Conservation (phyloP, 2,329 filamentous ascomycete genomes). For the Fusarium bactridioides region DNA sequence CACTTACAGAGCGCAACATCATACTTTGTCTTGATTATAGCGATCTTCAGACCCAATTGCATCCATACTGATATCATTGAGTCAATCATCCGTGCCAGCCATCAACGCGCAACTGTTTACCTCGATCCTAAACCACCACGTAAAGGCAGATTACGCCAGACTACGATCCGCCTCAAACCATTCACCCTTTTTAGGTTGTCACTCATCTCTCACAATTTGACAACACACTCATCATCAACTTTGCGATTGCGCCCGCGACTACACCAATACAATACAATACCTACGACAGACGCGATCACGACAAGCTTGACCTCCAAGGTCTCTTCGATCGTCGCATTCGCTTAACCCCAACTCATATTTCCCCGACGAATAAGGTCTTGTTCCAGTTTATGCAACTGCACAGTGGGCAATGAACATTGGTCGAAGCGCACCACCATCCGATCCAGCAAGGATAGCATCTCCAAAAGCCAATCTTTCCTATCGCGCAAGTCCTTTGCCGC, state of each 20-base stretch:
- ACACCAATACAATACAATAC: slow-evolving; percentile 10
- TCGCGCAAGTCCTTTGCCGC: slow-evolving; percentile 45
- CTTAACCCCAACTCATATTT: slow-evolving; percentile 23
- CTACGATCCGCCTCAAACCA: not conserved
- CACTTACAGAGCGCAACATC: slow-evolving; percentile 3
- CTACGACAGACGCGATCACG: slow-evolving; percentile 27
- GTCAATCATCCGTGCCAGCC: not conserved
- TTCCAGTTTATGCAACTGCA: slow-evolving; percentile 41
- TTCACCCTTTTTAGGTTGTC: not conserved
- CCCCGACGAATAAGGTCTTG: slow-evolving; percentile 28
- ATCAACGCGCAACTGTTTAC: slow-evolving; percentile 6
- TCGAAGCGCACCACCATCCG: slow-evolving; percentile 25
- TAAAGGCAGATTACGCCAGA: not conserved
- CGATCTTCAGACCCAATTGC: slow-evolving; percentile 2
- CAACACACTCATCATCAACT: not conserved
- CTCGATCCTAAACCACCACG: not conserved
- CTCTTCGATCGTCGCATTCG: slow-evolving; percentile 37
- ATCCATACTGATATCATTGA: not conserved
- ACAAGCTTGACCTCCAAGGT: slow-evolving; percentile 20
- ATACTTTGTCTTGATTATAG: slow-evolving; percentile 2
- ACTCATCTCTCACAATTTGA: not conserved
- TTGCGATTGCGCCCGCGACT: slow-evolving; percentile 5
- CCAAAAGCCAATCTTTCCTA: slow-evolving; percentile 38
- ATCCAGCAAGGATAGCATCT: slow-evolving; percentile 40
- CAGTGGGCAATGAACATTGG: slow-evolving; percentile 43